These are phyloP conservation scores for Cicer cuneatum DNA, from an alignment of 306 rosid species.

Conservation along the genomic window DNA sequence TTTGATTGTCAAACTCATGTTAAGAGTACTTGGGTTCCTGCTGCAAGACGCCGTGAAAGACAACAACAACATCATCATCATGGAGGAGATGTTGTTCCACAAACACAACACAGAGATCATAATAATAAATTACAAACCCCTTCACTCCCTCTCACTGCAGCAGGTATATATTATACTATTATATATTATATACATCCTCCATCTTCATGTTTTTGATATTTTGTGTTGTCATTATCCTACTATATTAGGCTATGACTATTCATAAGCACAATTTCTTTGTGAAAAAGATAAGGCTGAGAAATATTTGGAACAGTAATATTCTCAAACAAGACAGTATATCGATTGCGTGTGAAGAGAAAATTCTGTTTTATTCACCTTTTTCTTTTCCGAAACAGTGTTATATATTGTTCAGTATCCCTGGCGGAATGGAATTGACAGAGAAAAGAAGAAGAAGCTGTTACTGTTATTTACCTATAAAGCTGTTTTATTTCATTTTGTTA, in stretches of 20 bases:
- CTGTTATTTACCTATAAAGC: not conserved
- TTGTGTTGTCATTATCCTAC: conserved; percentile 18
- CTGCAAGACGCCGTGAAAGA: conserved; percentile 77
- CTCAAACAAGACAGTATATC: conserved; percentile 37
- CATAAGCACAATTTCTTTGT: conserved; percentile 8
- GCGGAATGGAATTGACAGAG: conserved; percentile 54
- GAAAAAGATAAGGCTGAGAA: conserved; percentile 43
- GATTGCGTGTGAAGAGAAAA: conserved; percentile 61
- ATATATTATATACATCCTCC: conserved; percentile 36
- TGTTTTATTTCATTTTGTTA: conserved; percentile 7
- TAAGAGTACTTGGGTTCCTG: conserved; percentile 95
- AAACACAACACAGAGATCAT: conserved; percentile 60
- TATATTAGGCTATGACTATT: not conserved
- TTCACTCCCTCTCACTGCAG: conserved; percentile 38
- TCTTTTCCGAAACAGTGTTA: conserved; percentile 59
- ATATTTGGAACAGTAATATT: conserved; percentile 46
- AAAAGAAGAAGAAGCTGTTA: conserved; percentile 42
- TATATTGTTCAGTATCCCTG: conserved; percentile 52
- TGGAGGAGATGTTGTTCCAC: conserved; percentile 50
- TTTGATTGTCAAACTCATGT: conserved; percentile 85
- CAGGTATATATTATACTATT: conserved; percentile 23
- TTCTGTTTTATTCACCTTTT: conserved; percentile 29
- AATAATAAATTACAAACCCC: conserved; percentile 42
- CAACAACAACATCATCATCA: conserved; percentile 51
- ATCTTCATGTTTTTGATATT: not conserved